These are phyloP conservation scores for Fusarium nelsonii DNA, from an alignment of 2,329 filamentous ascomycete species.

Conservation along the genomic window DNA sequence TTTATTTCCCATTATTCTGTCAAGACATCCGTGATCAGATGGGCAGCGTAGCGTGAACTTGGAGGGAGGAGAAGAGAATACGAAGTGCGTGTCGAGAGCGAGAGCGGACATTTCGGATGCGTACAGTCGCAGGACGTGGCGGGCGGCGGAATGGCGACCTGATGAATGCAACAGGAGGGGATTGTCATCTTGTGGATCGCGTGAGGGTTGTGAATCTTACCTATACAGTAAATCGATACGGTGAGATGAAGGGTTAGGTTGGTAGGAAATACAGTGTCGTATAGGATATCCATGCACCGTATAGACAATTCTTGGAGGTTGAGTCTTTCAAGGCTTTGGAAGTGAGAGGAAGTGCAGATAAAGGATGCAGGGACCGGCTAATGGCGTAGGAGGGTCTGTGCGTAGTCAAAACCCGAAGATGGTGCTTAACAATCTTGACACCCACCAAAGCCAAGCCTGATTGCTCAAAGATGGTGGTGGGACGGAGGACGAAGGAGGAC, in stretches of 20 bases:
- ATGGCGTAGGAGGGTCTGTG: slow-evolving; percentile 40
- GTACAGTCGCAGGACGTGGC: slow-evolving; percentile 40
- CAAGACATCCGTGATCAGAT: slow-evolving; percentile 9
- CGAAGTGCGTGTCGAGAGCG: slow-evolving; percentile 23
- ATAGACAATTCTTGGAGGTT: slow-evolving; percentile 50
- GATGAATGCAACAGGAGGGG: slow-evolving; percentile 45
- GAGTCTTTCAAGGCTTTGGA: slow-evolving; percentile 31
- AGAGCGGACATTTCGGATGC: slow-evolving; percentile 26
- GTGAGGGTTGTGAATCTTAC: slow-evolving; percentile 43
- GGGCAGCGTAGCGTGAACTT: not conserved
- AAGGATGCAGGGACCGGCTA: slow-evolving; percentile 46
- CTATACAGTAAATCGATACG: slow-evolving; percentile 46
- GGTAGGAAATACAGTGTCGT: slow-evolving; percentile 30
- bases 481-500: not conserved
- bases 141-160: slow-evolving; percentile 40
- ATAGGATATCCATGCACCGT: slow-evolving; percentile 44
- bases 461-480: slow-evolving; percentile 32
- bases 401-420: slow-evolving; percentile 23
- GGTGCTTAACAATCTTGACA: slow-evolving; percentile 31
- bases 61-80: slow-evolving; percentile 26
- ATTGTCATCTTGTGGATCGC: slow-evolving; percentile 46
- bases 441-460: slow-evolving; percentile 23
- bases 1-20: not conserved
- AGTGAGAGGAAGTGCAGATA: slow-evolving; percentile 43
- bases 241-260: not conserved